A percentile compares a stretch with the other conserved stretches of the same genome.
These are phyloP conservation scores for Aphanomyces cochlioides DNA, from an alignment of 352 stramenopile genomes.

Conservation along the genomic window DNA sequence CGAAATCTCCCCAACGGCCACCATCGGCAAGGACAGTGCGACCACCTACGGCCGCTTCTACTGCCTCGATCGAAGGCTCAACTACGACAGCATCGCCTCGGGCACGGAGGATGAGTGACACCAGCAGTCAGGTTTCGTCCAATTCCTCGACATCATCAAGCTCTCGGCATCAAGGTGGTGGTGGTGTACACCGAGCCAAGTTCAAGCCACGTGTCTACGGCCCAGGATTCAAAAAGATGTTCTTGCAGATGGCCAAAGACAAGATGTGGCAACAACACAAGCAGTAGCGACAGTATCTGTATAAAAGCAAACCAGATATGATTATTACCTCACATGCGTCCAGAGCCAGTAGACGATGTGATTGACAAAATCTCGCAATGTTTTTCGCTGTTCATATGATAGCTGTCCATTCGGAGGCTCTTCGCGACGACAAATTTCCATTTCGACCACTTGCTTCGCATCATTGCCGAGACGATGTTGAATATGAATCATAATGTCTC, in stretches of 20 bases:
- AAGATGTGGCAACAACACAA: neutral
- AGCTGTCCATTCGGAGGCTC: slow-evolving; percentile 75
- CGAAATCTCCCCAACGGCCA: neutral
- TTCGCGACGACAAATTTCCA: slow-evolving; percentile 84
- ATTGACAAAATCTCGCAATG: slow-evolving; percentile 84
- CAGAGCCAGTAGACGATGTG: slow-evolving; percentile 86
- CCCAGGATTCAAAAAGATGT: slow-evolving; percentile 26
- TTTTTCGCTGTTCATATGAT: slow-evolving; percentile 72
- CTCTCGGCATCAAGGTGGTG: neutral
- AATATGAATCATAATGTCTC: slow-evolving; percentile 85
- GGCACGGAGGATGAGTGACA: neutral
- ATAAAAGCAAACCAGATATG: neutral
- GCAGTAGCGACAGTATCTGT: neutral
- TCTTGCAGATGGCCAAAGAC: slow-evolving; percentile 27
- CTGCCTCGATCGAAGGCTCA: neutral
- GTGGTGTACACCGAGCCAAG: neutral
- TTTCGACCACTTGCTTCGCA: slow-evolving; percentile 34
- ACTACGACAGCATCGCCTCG: neutral
- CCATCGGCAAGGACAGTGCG: slow-evolving; percentile 4
- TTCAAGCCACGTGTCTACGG: slow-evolving; percentile 22
- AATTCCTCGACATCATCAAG: neutral
- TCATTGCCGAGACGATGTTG: neutral
- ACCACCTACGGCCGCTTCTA: slow-evolving; percentile 4
- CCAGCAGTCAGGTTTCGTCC: neutral
- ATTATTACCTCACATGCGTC: slow-evolving; percentile 29